Base-by-base conservation (phyloP, 139 green algal species). In the Parachlorella kessleri region DNA sequence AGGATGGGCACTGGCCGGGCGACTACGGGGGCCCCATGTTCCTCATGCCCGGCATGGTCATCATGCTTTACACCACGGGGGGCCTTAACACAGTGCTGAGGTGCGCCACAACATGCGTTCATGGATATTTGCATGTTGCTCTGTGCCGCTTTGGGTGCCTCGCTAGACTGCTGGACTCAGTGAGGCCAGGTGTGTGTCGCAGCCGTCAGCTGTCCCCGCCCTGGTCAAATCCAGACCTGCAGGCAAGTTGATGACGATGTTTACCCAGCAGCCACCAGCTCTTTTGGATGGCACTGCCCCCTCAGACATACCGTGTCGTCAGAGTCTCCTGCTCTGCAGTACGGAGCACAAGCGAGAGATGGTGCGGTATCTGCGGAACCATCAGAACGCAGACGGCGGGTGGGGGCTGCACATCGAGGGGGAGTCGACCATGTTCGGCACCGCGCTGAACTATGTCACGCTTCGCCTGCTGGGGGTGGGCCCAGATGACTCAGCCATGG, bases 1-100 rank as follows among this genome's bases (percentile, higher is more conserved):
- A 98, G 1, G 97, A 99, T 77, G 97, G 97, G 4, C 97, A 99
- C 85, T 99, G 92, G 87, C 89, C 94, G 1, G 95, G 95, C 14
- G 97, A 99, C 85, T 99, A 99, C 73, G 97, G 97, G 0, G 97
- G 97, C 3, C 97, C 97, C 2, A 98, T 99, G 94, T 99, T 99
- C 85, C 90, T 99, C 9, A 94, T 99, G 85, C 97, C 97, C 0
- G 97, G 97, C 9, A 74, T 99, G 70, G 63, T 99, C 66, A 98
- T 99, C 70, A 82, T 91, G 0, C 84, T 90, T 8, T 97, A 98
- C 84, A 91, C 87, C 0, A 96, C 88, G 0, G 92, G 88, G 1
- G 66, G 37, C 0, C 80, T 98, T 66, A 84, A 98, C 77, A 80
- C 83, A 40, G 94, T 97, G 28, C 87, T 98, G 33, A 85, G 42